Conservation (phyloP, 176 grass and related monocot genomes). For the Musa itinerans region DNA sequence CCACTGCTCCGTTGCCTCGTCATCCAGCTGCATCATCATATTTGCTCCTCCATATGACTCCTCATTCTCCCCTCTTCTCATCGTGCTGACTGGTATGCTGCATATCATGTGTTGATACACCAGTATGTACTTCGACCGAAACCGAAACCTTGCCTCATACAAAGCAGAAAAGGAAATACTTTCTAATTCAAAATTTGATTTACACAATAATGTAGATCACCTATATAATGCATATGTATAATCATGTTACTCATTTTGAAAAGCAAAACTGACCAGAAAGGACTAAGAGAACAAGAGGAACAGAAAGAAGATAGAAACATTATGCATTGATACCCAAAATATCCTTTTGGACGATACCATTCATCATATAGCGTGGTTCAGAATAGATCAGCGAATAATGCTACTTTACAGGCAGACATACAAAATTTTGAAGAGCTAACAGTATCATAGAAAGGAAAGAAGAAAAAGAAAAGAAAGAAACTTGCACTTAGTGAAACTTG, state of each 20-base stretch:
- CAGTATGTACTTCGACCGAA: too few relatives aligned
- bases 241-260: background rate
- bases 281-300: background rate
- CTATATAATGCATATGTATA: background rate
- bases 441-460: constrained; percentile 3
- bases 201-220: background rate
- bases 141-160: background rate
- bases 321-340: background rate
- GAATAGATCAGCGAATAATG: background rate
- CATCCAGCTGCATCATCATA: too few relatives aligned
- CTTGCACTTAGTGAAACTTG: constrained; percentile 24
- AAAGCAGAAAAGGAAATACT: background rate
- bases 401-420: background rate
- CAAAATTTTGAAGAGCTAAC: background rate
- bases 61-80: too few relatives aligned
- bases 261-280: background rate
- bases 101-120: too few relatives aligned
- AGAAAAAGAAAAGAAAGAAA: constrained; percentile 4
- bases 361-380: background rate
- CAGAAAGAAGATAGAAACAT: background rate
- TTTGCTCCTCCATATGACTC: too few relatives aligned
- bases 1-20: too few relatives aligned
- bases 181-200: background rate
- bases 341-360: background rate
- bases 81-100: too few relatives aligned